A percentile compares a stretch with the other conserved stretches of the same genome.
These are phyloP conservation scores for Mimosa pudica DNA, from an alignment of 306 rosid species.

Conservation along the genomic window DNA sequence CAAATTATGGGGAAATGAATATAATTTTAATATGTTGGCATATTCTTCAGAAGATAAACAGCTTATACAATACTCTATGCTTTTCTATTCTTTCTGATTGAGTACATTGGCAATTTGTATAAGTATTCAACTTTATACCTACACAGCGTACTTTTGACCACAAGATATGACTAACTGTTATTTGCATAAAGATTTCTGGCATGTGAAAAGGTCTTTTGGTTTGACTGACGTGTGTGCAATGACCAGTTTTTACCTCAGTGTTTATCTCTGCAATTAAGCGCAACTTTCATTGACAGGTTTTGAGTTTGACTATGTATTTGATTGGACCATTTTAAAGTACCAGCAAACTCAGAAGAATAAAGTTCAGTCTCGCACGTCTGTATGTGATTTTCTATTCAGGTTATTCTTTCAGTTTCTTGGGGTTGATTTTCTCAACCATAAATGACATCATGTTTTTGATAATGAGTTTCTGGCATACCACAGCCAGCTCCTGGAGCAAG, in stretches of 20 bases:
- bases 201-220: not conserved
- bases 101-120: not conserved
- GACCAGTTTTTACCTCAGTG: not conserved
- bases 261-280: slow-evolving; percentile 19
- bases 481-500: slow-evolving; percentile 77
- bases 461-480: slow-evolving; percentile 36
- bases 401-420: not conserved
- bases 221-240: not conserved
- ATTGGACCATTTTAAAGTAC: slow-evolving; percentile 92
- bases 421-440: slow-evolving; percentile 23
- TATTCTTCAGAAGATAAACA: slow-evolving; percentile 3
- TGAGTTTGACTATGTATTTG: slow-evolving; percentile 85
- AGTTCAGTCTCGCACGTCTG: slow-evolving; percentile 60
- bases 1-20: not conserved
- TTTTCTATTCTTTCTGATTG: not conserved
- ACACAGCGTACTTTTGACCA: slow-evolving; percentile 3
- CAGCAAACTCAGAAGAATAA: slow-evolving; percentile 84
- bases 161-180: slow-evolving; percentile 6
- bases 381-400: slow-evolving; percentile 49
- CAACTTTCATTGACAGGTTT: slow-evolving; percentile 55
- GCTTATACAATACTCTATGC: not conserved
- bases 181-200: not conserved
- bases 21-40: not conserved
- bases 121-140: slow-evolving; percentile 6
- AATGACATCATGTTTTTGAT: slow-evolving; percentile 34